phyloP scores from a whole-genome alignment of 805 yeast genomes.

The Blastobotrys attinorum region DNA sequence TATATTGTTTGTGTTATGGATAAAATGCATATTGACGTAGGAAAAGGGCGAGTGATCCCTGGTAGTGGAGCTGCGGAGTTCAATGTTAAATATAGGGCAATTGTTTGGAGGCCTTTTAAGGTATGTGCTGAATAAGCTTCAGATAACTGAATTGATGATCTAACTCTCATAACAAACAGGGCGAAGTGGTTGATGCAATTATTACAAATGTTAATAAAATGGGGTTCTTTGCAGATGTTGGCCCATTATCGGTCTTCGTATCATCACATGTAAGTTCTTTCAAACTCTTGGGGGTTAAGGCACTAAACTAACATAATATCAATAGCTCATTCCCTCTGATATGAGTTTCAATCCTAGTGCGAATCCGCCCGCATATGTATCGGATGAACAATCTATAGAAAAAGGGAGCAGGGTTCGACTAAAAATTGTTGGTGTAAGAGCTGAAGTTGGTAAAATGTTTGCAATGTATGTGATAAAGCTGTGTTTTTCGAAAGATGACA shows the following conservation, averaged over 20 bases:
- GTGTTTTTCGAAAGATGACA: neutral
- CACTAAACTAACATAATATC: neutral
- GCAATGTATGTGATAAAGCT: slow-evolving; percentile 47
- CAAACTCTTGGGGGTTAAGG: neutral
- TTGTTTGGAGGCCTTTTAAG: slow-evolving; percentile 96
- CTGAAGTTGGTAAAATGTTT: slow-evolving; percentile 94
- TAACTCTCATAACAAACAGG: too few relatives aligned
- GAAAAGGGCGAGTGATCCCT: slow-evolving; percentile 86
- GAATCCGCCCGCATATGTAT: slow-evolving; percentile 96
- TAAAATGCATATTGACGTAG: slow-evolving; percentile 89
- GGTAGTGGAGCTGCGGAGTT: slow-evolving; percentile 93
- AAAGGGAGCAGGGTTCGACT: slow-evolving; percentile 91
- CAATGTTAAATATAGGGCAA: slow-evolving; percentile 91
- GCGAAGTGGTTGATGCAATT: slow-evolving; percentile 96
- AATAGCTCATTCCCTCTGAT: slow-evolving; percentile 73
- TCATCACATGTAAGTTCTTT: slow-evolving; percentile 55
- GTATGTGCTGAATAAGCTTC: too few relatives aligned
- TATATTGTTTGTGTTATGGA: slow-evolving; percentile 94
- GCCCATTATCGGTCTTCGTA: slow-evolving; percentile 90
- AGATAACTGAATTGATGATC: neutral
- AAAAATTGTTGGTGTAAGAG: slow-evolving; percentile 93
- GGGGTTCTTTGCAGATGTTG: slow-evolving; percentile 98
- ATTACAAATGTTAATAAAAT: slow-evolving; percentile 89
- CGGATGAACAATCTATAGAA: slow-evolving; percentile 90
- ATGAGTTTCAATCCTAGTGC: slow-evolving; percentile 91